These are phyloP conservation scores for Amanita fuliginea DNA, from an alignment of 768 basidiomycete species.

Conservation along the genomic window DNA sequence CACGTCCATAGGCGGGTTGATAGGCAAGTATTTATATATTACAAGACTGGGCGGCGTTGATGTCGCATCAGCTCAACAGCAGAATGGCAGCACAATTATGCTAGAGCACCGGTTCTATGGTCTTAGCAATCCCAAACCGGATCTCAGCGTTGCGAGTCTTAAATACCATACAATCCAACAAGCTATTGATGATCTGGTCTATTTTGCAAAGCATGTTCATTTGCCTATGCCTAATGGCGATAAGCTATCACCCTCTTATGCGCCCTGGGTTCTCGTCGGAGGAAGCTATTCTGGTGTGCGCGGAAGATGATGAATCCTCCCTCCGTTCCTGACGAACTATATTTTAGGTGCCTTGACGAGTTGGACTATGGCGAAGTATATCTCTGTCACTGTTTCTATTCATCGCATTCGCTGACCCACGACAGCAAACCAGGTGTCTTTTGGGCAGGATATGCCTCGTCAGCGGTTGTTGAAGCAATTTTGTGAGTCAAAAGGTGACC, in stretches of 20 bases:
- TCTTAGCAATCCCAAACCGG: conserved; percentile 57
- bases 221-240: conserved; percentile 61
- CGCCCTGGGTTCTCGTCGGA: conserved; percentile 40
- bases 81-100: conserved; percentile 50
- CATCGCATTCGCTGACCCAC: neutral
- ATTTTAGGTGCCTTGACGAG: conserved; percentile 33
- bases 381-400: conserved; percentile 2
- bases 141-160: conserved; percentile 49
- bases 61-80: conserved; percentile 37
- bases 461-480: conserved; percentile 55
- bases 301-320: neutral
- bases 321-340: neutral
- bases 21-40: conserved; percentile 19
- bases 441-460: conserved; percentile 53
- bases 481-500: conserved; percentile 18
- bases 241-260: conserved; percentile 40
- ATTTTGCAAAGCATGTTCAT: conserved; percentile 57
- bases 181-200: conserved; percentile 62
- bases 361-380: conserved; percentile 62
- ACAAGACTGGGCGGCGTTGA: neutral
- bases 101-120: conserved; percentile 72
- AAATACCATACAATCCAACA: conserved; percentile 58
- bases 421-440: conserved; percentile 50
- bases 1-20: conserved; percentile 46
- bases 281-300: conserved; percentile 37